Evolutionary conservation across 164 flowering plant genomes (phyloP).

Genomic region (Stephania cephalantha): DNA sequence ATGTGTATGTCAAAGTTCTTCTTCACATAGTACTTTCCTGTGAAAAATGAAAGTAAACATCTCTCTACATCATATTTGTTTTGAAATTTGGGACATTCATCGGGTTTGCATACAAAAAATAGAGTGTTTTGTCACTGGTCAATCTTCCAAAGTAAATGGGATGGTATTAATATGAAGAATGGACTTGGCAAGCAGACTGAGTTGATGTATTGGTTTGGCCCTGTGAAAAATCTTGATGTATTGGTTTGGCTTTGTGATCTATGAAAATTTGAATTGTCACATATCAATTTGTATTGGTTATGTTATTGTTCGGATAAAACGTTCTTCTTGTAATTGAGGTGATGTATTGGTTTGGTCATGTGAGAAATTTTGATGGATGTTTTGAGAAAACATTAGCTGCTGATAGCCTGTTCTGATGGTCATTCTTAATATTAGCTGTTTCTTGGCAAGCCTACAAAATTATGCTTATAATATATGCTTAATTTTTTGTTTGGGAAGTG

Average conservation of each 20-base stretch:
- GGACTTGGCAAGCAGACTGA: not conserved
- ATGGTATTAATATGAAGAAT: too few relatives aligned
- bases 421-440: not conserved
- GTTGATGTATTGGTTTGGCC: too few relatives aligned
- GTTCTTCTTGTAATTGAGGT: not conserved
- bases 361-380: too few relatives aligned
- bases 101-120: not conserved
- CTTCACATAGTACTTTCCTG: not conserved
- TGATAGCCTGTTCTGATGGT: not conserved
- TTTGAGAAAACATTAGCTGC: not conserved
- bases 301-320: too few relatives aligned
- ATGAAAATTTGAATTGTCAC: too few relatives aligned
- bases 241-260: too few relatives aligned
- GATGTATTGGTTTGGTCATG: too few relatives aligned
- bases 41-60: not conserved
- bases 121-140: not conserved
- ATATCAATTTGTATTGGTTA: too few relatives aligned
- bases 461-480: not conserved
- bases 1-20: not conserved
- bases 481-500: too few relatives aligned
- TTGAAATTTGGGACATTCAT: not conserved
- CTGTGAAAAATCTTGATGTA: too few relatives aligned
- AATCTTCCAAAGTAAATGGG: not conserved
- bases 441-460: not conserved
- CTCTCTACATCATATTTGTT: not conserved